Conservation (phyloP, 768 basidiomycete genomes). For the Porphyrellus cyaneotinctus region DNA sequence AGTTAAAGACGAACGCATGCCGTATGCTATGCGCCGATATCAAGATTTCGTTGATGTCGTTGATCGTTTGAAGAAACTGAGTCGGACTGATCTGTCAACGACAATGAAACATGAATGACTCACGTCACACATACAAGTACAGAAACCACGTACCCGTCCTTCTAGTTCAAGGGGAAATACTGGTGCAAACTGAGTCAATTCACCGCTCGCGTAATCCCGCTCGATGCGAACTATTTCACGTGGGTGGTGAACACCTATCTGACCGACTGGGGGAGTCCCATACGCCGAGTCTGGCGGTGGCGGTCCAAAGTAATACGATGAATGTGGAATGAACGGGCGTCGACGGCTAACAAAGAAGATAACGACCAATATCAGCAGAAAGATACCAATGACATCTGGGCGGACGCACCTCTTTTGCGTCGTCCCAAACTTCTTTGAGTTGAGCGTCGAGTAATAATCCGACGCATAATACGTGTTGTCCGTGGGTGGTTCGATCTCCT, state of each 20-base stretch:
- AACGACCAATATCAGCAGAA: not conserved
- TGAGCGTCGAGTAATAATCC: slow-evolving; percentile 42
- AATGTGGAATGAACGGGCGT: slow-evolving; percentile 63
- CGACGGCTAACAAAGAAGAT: slow-evolving; percentile 28
- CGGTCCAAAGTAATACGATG: slow-evolving; percentile 81
- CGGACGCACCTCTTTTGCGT: slow-evolving; percentile 43
- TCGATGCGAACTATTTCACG: slow-evolving; percentile 91
- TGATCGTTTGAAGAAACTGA: slow-evolving; percentile 86
- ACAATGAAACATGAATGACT: not conserved
- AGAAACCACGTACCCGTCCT: slow-evolving; percentile 63
- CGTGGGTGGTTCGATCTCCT: slow-evolving; percentile 48
- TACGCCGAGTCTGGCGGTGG: slow-evolving; percentile 75
- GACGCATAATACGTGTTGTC: slow-evolving; percentile 31
- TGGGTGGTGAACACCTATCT: slow-evolving; percentile 85
- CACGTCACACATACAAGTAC: not conserved
- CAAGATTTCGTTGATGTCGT: slow-evolving; percentile 83
- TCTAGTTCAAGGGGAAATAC: slow-evolving; percentile 91
- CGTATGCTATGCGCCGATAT: slow-evolving; percentile 80
- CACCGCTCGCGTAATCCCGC: slow-evolving; percentile 88
- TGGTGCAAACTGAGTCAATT: slow-evolving; percentile 85
- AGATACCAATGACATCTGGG: not conserved
- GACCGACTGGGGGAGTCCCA: slow-evolving; percentile 75
- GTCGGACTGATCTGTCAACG: slow-evolving; percentile 75
- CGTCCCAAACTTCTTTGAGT: slow-evolving; percentile 41
- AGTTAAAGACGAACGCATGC: slow-evolving; percentile 72